Base-by-base conservation (phyloP, 2,329 filamentous ascomycete genomes). In the Aspergillus thermomutatus region DNA sequence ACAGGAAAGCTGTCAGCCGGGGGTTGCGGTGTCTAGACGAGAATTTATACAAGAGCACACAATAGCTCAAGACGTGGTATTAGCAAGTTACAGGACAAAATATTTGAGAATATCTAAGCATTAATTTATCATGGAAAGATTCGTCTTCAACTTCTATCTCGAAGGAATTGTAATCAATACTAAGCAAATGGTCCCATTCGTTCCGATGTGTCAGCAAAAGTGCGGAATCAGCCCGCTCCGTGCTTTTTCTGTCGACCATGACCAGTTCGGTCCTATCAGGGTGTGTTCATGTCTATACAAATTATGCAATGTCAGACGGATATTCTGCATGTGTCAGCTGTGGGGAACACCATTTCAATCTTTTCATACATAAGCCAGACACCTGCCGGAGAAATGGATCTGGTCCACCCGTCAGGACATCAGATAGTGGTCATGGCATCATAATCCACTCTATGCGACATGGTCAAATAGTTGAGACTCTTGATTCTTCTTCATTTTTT, bases 141-240 rank as follows among this genome's bases (percentile, higher is more conserved):
- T 37, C 1, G 31, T 17, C 31, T 37, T 37, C 14, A 7, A 37
- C 31, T 17, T 17, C 5, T 17, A 17, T 7, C 4, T 34, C 5
- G 31, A 17, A 34, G 48, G 37, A 51, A 25, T 31, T 19, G 53
- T 46, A 48, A 55, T 45, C 47, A 31, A 23, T 31, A 41, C 31
- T 37, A 48, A 58, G 56, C 59, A 58, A 57, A 59, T 62, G 14
- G 55, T 26, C 60, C 57, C 56, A 61, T 47, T 54, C 47, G 59
- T 57, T 53, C 50, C 52, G 60, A 23, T 61, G 40, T 63, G 61
- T 60, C 57, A 61, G 65, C 61, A 49, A 40, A 52, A 45, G 54
- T 52, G 65, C 66, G 66, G 66, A 66, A 66, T 51, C 26, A 21
- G 11, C 19, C 66, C 65, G 66, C 64, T 48, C 50, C 23, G 5